Percentiles rank a stretch among this genome's conserved stretches.
Evolutionary conservation across 108 stramenopile species (phyloP).

Genomic region (Craspedostauros australis): DNA sequence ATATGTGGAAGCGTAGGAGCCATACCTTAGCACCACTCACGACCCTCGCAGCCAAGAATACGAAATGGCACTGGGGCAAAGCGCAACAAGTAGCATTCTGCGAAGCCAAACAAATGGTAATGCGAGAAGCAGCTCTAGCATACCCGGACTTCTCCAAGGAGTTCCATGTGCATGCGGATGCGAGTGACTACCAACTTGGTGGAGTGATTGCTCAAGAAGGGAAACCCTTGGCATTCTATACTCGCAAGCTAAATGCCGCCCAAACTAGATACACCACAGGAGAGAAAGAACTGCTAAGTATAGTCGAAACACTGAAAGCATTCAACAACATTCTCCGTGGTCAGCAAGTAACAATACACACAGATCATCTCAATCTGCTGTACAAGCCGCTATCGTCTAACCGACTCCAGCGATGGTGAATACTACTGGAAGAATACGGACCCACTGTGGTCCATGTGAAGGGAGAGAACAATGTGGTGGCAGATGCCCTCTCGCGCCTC

Average conservation of each 20-base stretch:
- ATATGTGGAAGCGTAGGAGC: conserved; percentile 31
- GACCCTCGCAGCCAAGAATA: conserved; percentile 6
- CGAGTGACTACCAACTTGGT: conserved; percentile 27
- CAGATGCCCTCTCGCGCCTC: too few species aligned
- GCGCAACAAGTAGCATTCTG: conserved; percentile 36
- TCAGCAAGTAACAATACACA: too few species aligned
- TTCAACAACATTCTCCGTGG: conserved; percentile 33
- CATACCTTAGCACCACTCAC: conserved; percentile 43
- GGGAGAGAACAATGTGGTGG: too few species aligned
- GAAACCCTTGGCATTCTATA: conserved; percentile 33
- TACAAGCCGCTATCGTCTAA: too few species aligned
- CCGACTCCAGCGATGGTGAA: too few species aligned
- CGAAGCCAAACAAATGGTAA: conserved; percentile 25
- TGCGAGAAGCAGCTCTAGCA: conserved; percentile 25
- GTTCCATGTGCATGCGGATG: conserved; percentile 31
- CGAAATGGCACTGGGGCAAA: conserved; percentile 24
- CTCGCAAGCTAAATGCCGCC: conserved; percentile 25
- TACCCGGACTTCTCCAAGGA: conserved; percentile 34
- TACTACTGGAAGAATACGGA: too few species aligned
- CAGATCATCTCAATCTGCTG: too few species aligned
- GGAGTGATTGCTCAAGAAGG: conserved; percentile 34
- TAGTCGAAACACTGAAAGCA: conserved; percentile 49
- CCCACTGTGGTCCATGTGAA: too few species aligned
- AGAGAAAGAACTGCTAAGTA: conserved; percentile 38
- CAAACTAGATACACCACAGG: conserved; percentile 28